Evolutionary conservation across 371 early-diverging fungal genomes (phyloP).

Genomic region (Rhizopus delemar): DNA sequence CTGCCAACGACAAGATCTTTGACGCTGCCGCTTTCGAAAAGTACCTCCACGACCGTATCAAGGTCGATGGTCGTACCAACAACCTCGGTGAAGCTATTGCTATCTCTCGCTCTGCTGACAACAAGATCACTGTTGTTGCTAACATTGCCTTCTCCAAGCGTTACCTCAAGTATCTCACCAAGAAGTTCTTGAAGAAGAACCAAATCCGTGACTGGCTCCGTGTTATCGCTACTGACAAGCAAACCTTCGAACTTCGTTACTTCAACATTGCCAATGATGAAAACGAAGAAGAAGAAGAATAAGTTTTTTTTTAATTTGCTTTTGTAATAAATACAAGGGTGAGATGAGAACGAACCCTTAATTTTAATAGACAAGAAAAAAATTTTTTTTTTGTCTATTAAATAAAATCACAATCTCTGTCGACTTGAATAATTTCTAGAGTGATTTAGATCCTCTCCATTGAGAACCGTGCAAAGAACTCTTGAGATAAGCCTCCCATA

Average conservation of each 20-base stretch:
- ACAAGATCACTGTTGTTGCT: slow-evolving; percentile 79
- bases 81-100: slow-evolving; percentile 90
- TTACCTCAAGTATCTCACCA: slow-evolving; percentile 99
- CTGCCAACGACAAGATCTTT: slow-evolving; percentile 95
- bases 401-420: slow-evolving; percentile 36
- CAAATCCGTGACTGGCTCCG: slow-evolving; percentile 98
- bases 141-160: slow-evolving; percentile 92
- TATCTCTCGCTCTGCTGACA: slow-evolving; percentile 78
- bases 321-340: slow-evolving; percentile 36
- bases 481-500: no score
- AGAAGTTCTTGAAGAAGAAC: slow-evolving; percentile 99
- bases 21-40: slow-evolving; percentile 96
- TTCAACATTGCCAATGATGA: slow-evolving; percentile 90
- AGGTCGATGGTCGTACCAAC: slow-evolving; percentile 95
- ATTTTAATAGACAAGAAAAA: slow-evolving; percentile 7
- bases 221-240: slow-evolving; percentile 90
- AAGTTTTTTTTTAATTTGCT: slow-evolving; percentile 23
- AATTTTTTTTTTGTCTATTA: slow-evolving; percentile 8
- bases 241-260: slow-evolving; percentile 94
- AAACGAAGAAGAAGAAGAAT: slow-evolving; percentile 76
- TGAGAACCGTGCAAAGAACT: no score
- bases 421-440: background rate
- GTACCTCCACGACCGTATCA: slow-evolving; percentile 97
- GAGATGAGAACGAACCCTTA: slow-evolving; percentile 72
- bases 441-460: no score